Evolutionary conservation across 352 stramenopile species (phyloP).

Genomic region (Phytophthora palmivora): DNA sequence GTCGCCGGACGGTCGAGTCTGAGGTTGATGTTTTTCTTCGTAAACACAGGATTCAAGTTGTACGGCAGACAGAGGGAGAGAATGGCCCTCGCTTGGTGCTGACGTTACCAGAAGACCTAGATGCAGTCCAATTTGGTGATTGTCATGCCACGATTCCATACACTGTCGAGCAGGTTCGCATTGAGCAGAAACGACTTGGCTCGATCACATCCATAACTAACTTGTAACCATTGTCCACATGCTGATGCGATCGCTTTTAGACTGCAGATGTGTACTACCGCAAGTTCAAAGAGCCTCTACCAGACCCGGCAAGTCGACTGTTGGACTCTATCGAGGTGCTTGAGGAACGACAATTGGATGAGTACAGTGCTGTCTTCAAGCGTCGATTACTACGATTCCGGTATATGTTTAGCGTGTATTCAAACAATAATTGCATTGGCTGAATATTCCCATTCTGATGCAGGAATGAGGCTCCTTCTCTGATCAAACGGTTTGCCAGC

Average conservation of each 20-base stretch:
- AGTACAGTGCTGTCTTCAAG: slow-evolving; percentile 68
- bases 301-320: slow-evolving; percentile 63
- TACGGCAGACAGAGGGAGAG: slow-evolving; percentile 29
- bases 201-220: not conserved
- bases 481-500: slow-evolving; percentile 83
- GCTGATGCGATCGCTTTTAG: slow-evolving; percentile 20
- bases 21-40: slow-evolving; percentile 48
- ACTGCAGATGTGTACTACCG: slow-evolving; percentile 77
- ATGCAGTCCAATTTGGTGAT: slow-evolving; percentile 59
- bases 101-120: slow-evolving; percentile 42
- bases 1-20: slow-evolving; percentile 21
- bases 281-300: slow-evolving; percentile 82
- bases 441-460: not conserved
- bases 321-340: slow-evolving; percentile 50
- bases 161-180: slow-evolving; percentile 64
- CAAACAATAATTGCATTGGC: not conserved
- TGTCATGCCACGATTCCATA: slow-evolving; percentile 55
- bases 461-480: slow-evolving; percentile 74
- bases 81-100: slow-evolving; percentile 47
- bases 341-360: slow-evolving; percentile 57
- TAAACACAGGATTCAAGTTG: slow-evolving; percentile 49
- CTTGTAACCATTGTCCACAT: not conserved
- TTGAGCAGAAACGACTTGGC: not conserved
- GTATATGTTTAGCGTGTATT: no score
- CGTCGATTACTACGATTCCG: slow-evolving; percentile 65